Percentiles rank a stretch among this genome's conserved stretches.
Conservation (phyloP, 2,329 filamentous ascomycete species). For the Cladosporium halotolerans region DNA sequence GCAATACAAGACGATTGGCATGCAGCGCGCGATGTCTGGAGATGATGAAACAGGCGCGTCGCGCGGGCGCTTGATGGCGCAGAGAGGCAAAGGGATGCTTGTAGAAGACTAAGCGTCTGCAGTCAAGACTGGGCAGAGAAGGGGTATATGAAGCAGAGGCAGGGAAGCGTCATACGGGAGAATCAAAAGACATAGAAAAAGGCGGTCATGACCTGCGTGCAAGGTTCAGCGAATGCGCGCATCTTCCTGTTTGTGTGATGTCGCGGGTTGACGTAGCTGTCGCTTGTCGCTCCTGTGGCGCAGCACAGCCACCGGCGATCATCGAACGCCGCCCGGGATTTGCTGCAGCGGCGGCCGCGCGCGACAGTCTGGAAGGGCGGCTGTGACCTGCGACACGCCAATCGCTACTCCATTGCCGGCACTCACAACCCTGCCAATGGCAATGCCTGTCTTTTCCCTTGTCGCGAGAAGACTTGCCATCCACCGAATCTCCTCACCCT, state of each 20-base stretch:
- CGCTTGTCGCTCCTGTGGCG: not conserved
- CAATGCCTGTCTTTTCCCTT: not conserved
- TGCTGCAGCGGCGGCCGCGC: not conserved
- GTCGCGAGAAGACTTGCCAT: not conserved
- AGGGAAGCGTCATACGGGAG: no score
- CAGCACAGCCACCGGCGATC: not conserved
- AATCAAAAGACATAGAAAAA: not conserved
- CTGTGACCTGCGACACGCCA: not conserved
- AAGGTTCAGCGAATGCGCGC: not conserved
- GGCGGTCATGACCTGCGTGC: not conserved
- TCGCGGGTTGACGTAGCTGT: not conserved
- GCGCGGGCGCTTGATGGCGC: conserved; percentile 6
- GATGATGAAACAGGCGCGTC: conserved; percentile 5
- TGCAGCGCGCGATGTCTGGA: conserved; percentile 2
- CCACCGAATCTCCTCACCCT: not conserved
- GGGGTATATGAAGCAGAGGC: not conserved
- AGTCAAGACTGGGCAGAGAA: not conserved
- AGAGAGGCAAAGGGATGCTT: not conserved
- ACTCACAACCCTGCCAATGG: not conserved
- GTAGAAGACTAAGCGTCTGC: not conserved
- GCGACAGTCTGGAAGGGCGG: conserved; percentile 4
- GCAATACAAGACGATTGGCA: conserved; percentile 7
- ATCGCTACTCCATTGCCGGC: not conserved
- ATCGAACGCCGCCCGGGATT: not conserved
- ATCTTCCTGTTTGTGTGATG: not conserved